Conservation (phyloP, 2,329 filamentous ascomycete genomes). For the Tympanopsis confertula region DNA sequence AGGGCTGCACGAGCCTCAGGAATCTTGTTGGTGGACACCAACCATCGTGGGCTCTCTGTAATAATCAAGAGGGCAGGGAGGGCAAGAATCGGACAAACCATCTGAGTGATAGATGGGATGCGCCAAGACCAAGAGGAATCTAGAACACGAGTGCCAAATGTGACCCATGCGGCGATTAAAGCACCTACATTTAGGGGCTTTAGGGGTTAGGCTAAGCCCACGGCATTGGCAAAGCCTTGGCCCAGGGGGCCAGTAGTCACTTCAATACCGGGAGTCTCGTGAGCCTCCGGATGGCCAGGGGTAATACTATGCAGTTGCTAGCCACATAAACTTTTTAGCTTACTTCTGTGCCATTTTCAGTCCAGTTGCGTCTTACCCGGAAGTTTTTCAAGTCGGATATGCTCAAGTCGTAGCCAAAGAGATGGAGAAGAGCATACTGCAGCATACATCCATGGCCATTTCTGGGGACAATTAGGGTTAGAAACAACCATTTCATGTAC, state of each 20-base stretch:
- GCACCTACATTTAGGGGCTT: too few relatives aligned
- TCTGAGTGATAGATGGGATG: background rate
- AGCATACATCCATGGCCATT: constrained; percentile 99
- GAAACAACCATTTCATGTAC: constrained; percentile 6
- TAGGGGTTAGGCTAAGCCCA: constrained; percentile 94
- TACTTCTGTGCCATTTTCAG: too few relatives aligned
- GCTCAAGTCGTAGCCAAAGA: constrained; percentile 79
- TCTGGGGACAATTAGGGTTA: constrained; percentile 35
- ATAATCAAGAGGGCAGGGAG: background rate
- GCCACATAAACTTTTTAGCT: too few relatives aligned
- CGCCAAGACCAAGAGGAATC: background rate
- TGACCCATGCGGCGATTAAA: background rate
- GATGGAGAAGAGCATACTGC: constrained; percentile 93
- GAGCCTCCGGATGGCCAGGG: constrained; percentile 88
- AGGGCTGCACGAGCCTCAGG: background rate
- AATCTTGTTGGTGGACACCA: background rate
- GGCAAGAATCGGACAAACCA: background rate
- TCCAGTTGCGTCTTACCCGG: constrained; percentile 60
- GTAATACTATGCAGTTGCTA: constrained; percentile 60
- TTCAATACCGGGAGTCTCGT: constrained; percentile 93
- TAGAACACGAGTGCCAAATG: background rate
- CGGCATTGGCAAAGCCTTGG: constrained; percentile 93
- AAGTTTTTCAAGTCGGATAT: constrained; percentile 92
- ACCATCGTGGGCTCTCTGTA: background rate
- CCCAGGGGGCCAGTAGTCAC: constrained; percentile 96